Percentiles rank a stretch among this genome's conserved stretches.
Evolutionary conservation across 805 yeast genomes (phyloP).

Genomic region (Cyberlindnera japonica): DNA sequence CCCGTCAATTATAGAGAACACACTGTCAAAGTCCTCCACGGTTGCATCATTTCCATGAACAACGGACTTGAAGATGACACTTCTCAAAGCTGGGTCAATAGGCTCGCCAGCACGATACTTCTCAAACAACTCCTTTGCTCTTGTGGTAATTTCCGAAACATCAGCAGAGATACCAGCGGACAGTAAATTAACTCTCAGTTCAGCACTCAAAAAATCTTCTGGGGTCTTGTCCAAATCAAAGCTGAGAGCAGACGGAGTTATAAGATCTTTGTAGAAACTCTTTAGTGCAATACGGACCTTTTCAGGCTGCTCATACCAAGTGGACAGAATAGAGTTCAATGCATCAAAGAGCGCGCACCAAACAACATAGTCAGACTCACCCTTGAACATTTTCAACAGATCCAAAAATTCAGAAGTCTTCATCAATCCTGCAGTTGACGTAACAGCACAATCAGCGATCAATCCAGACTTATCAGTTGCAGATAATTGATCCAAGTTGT

Average conservation of each 20-base stretch:
- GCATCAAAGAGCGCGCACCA: conserved; percentile 55
- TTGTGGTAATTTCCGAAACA: conserved; percentile 42
- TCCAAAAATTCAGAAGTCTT: conserved; percentile 56
- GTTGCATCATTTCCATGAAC: conserved; percentile 65
- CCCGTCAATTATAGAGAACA: conserved; percentile 56
- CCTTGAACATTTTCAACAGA: conserved; percentile 53
- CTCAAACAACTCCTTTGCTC: conserved; percentile 42
- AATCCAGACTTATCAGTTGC: conserved; percentile 73
- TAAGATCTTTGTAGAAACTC: conserved; percentile 48
- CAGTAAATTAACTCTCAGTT: conserved; percentile 61
- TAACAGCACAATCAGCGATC: conserved; percentile 66
- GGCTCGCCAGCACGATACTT: conserved; percentile 46
- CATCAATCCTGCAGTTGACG: conserved; percentile 66
- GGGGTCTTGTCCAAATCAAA: conserved; percentile 56
- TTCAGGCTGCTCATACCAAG: conserved; percentile 52
- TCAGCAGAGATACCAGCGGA: conserved; percentile 53
- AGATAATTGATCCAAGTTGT: conserved; percentile 51
- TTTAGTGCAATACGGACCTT: conserved; percentile 43
- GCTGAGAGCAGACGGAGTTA: conserved; percentile 48
- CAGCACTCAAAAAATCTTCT: conserved; percentile 58
- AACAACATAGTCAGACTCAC: conserved; percentile 58
- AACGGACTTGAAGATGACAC: conserved; percentile 59
- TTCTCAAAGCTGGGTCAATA: conserved; percentile 66
- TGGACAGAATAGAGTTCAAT: conserved; percentile 42
- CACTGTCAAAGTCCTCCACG: conserved; percentile 54